Conservation (phyloP, 768 basidiomycete genomes). For the Asterophora lycoperdoides region DNA sequence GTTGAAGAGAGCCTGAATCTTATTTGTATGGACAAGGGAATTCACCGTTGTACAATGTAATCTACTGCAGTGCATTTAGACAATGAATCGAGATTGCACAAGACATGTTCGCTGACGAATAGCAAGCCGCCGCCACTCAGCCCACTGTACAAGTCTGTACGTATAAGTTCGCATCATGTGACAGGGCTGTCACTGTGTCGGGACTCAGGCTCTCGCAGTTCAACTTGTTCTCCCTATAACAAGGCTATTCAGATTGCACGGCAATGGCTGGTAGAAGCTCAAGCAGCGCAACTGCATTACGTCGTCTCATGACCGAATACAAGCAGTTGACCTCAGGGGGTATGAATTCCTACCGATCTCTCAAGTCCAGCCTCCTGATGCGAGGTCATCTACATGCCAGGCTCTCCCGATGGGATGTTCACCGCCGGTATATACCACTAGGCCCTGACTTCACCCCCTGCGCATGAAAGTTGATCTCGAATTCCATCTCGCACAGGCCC, state of each 20-base stretch:
- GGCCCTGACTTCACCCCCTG: not conserved
- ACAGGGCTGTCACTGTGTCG: not conserved
- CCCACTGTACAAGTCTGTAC: too few species aligned
- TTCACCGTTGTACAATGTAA: constrained; percentile 1
- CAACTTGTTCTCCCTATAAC: constrained; percentile 5
- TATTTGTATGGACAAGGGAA: not conserved
- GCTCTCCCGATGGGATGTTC: constrained; percentile 93
- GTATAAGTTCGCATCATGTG: constrained; percentile 11
- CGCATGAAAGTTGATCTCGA: not conserved
- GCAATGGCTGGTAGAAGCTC: constrained; percentile 52
- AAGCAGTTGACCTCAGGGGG: constrained; percentile 80
- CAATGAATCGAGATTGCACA: not conserved
- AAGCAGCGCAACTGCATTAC: constrained; percentile 65
- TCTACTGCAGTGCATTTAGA: not conserved
- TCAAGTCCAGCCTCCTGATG: constrained; percentile 7
- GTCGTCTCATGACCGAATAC: constrained; percentile 91
- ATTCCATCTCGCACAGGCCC: constrained; percentile 51
- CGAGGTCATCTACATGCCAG: constrained; percentile 30
- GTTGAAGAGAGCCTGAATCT: constrained; percentile 3
- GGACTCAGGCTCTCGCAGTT: too few species aligned
- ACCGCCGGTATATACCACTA: constrained; percentile 59
- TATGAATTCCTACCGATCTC: constrained; percentile 24
- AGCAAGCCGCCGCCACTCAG: too few species aligned
- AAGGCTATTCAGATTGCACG: constrained; percentile 1
- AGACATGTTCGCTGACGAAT: too few species aligned